Evolutionary conservation across 192 early-diverging fungal genomes (phyloP), one percentile per base, ranked within the genome.

Genomic region (Coemansia sp.): DNA sequence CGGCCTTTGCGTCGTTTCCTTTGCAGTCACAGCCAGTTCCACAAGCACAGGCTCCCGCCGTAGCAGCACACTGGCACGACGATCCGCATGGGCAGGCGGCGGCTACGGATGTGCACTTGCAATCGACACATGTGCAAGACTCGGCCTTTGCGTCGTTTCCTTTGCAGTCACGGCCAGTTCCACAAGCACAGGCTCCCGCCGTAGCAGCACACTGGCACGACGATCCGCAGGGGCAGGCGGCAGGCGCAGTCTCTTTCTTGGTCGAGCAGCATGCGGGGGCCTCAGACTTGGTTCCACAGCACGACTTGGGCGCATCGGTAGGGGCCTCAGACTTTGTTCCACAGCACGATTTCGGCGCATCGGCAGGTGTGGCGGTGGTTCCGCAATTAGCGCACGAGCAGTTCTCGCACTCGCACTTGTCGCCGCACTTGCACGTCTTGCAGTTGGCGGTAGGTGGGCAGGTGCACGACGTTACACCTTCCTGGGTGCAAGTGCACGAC

Each of bases 401-500:
- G 24, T 39, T 50, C 38, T 15, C 71, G 53, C 74, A 76, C 52
- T 76, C 44, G 70, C 79, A 81, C 62, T 52, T 67, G 62, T 46
- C 71, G 13, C 57, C 65, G 50, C 77, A 79, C 60, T 61, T 64
- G 77, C 77, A 79, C 22, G 64, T 49, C 31, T 67, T 72, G 66
- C 75, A 72, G 75, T 46, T 69, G 27, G 70, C 49, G 12, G 11
- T 34, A 20, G 31, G 34, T 2, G 71, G 70, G 66, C 71, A 70
- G 29, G 74, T 41, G 74, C 80, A 81, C 57, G 62, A 13, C 62
- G 71, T 70, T 53, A 55, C 53, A 3, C 71, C 71, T 3, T 46
- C 20, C 69, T 79, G 68, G n/a, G 68, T 68, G 62, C 80, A 81
- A 31, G 65, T 73, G 74, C 80, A 81, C 50, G 20, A 13, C 5